A percentile compares a stretch with the other conserved stretches of the same genome.
Conservation (phyloP, 1,139 yeast species). For the Magnusiomyces ingens region DNA sequence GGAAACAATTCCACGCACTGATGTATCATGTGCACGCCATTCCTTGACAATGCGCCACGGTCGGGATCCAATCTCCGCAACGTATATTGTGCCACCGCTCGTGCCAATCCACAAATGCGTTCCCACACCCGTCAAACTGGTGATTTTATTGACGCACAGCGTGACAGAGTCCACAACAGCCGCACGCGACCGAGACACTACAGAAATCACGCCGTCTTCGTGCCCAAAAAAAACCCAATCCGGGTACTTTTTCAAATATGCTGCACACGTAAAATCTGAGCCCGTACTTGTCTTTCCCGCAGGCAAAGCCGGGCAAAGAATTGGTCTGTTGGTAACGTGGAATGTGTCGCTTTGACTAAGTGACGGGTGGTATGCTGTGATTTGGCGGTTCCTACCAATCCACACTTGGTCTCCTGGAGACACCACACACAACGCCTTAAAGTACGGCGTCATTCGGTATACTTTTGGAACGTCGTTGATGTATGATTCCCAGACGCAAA, state of each 20-base stretch:
- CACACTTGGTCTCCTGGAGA: constrained; percentile 29
- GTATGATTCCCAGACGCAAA: constrained; percentile 33
- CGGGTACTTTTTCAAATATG: constrained; percentile 23
- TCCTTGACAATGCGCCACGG: constrained; percentile 36
- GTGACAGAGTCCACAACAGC: constrained; percentile 30
- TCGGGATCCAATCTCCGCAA: constrained; percentile 29
- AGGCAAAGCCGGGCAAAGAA: constrained; percentile 17
- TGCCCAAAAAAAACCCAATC: constrained; percentile 37
- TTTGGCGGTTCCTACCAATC: constrained; percentile 33
- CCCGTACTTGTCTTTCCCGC: constrained; percentile 11
- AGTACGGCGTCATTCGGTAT: constrained; percentile 29
- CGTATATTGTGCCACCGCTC: constrained; percentile 34
- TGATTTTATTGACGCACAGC: constrained; percentile 32
- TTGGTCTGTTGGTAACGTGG: constrained; percentile 27
- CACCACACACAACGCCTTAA: constrained; percentile 27
- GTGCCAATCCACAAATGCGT: constrained; percentile 36
- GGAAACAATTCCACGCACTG: constrained; percentile 24
- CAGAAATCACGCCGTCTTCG: constrained; percentile 37
- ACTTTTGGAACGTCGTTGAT: constrained; percentile 28
- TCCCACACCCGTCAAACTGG: constrained; percentile 31
- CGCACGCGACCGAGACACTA: constrained; percentile 27
- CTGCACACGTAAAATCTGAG: constrained; percentile 34
- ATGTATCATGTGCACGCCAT: constrained; percentile 36
- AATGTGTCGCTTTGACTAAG: constrained; percentile 20
- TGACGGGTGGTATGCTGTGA: constrained; percentile 32